Evolutionary conservation across 371 early-diverging fungal genomes (phyloP).

Genomic region (Mucor circinelloides): DNA sequence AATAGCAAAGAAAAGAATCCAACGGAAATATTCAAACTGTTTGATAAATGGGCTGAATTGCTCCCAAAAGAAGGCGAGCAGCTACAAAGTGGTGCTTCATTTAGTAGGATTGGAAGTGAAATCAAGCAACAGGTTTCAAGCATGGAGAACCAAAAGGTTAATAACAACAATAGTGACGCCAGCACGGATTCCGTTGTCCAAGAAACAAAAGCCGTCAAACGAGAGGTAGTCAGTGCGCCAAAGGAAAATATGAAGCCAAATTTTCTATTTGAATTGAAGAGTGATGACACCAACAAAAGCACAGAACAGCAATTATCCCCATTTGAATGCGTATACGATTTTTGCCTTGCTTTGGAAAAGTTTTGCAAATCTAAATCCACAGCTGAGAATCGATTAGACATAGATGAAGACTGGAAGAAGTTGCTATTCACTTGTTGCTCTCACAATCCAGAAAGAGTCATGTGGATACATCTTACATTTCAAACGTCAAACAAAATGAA

Average conservation of each 20-base stretch:
- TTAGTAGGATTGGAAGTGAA: background rate
- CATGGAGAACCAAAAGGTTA: background rate
- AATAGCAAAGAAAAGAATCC: background rate
- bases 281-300: background rate
- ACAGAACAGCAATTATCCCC: background rate
- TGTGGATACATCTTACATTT: slow-evolving; percentile 22
- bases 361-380: slow-evolving; percentile 8
- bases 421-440: slow-evolving; percentile 9
- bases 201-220: background rate
- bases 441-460: slow-evolving; percentile 13
- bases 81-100: background rate
- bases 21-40: background rate
- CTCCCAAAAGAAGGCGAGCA: background rate
- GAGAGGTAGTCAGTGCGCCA: background rate
- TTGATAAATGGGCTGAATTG: background rate
- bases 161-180: background rate
- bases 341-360: slow-evolving; percentile 10
- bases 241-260: slow-evolving; percentile 9
- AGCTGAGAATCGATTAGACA: background rate
- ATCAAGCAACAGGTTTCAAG: background rate
- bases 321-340: slow-evolving; percentile 22
- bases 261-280: slow-evolving; percentile 11
- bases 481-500: background rate
- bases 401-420: slow-evolving; percentile 15
- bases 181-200: background rate